A percentile compares a stretch with the other conserved stretches of the same genome.
These are phyloP conservation scores for Noccaea caerulescens DNA, from an alignment of 345 rosid genomes.

Conservation along the genomic window DNA sequence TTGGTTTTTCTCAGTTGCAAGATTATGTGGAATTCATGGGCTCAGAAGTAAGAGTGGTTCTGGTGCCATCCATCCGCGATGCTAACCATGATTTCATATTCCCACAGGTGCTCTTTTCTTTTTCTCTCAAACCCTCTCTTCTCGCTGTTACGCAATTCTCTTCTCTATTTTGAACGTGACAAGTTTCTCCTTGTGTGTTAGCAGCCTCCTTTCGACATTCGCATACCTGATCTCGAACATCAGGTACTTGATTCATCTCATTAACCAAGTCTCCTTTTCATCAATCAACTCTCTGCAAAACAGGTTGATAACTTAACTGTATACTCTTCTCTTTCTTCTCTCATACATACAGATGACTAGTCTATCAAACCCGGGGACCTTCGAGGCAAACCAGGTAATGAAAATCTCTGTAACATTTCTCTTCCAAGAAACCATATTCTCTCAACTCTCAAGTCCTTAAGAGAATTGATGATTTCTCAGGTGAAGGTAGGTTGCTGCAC, in stretches of 20 bases:
- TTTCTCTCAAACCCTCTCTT: conserved; percentile 1
- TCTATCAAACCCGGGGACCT: conserved; percentile 79
- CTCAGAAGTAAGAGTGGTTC: conserved; percentile 60
- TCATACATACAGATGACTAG: conserved; percentile 57
- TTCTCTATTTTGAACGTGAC: background rate
- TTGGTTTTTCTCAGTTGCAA: conserved; percentile 62
- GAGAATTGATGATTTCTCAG: conserved; percentile 46
- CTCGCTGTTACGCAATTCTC: background rate
- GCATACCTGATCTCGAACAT: conserved; percentile 48
- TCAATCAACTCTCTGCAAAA: background rate
- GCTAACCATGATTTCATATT: conserved; percentile 91
- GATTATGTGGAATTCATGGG: conserved; percentile 84
- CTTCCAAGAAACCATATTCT: conserved; percentile 7
- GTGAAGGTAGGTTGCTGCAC: conserved; percentile 89
- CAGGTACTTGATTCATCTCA: conserved; percentile 56
- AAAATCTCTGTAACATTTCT: background rate
- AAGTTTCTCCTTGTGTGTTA: conserved; percentile 19
- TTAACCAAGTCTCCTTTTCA: conserved; percentile 16
- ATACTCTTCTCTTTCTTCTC: conserved; percentile 8
- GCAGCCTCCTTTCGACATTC: conserved; percentile 85
- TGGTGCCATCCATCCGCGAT: conserved; percentile 85
- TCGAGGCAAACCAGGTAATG: conserved; percentile 77
- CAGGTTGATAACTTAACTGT: background rate
- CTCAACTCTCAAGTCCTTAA: conserved; percentile 3
- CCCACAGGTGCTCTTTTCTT: conserved; percentile 75